phyloP scores from a whole-genome alignment of 1,284 basidiomycete genomes.

The Dichomitus squalens region DNA sequence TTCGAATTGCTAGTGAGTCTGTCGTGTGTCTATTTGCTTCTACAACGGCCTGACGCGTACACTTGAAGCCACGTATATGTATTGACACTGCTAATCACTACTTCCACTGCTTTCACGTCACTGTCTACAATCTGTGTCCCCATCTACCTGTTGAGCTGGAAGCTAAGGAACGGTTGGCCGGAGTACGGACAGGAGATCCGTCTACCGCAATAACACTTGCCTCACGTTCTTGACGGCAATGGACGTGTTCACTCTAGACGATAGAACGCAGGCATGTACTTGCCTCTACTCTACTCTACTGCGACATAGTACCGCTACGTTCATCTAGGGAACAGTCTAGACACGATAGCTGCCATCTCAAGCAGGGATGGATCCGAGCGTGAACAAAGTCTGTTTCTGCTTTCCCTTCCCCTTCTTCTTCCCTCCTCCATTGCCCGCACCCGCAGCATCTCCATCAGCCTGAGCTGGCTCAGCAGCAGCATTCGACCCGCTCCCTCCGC shows the following conservation, averaged over 20 bases:
- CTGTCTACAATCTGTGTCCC: no score
- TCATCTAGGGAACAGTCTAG: no score
- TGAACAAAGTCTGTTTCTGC: constrained; percentile 84
- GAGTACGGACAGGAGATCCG: no score
- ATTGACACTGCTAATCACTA: constrained; percentile 9
- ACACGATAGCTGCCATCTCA: no score
- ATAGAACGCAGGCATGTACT: neutral
- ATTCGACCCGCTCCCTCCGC: constrained; percentile 60
- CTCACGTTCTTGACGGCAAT: no score
- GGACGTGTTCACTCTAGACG: no score
- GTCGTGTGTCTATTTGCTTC: neutral
- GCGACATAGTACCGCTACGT: neutral
- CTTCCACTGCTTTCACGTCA: neutral
- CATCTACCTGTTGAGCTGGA: no score
- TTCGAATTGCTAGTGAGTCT: constrained; percentile 13
- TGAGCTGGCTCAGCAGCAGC: constrained; percentile 23
- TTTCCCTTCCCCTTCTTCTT: constrained; percentile 84
- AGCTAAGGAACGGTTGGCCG: no score
- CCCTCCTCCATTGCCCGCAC: constrained; percentile 35
- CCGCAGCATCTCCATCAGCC: constrained; percentile 15
- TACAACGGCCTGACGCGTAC: neutral
- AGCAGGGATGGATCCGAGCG: constrained; percentile 60
- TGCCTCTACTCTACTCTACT: neutral
- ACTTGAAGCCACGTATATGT: constrained; percentile 17
- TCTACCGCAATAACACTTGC: no score